Evolutionary conservation across 1,284 basidiomycete genomes (phyloP), one percentile per base, ranked within the genome.

Genomic region (Veloboletus limbatus): DNA sequence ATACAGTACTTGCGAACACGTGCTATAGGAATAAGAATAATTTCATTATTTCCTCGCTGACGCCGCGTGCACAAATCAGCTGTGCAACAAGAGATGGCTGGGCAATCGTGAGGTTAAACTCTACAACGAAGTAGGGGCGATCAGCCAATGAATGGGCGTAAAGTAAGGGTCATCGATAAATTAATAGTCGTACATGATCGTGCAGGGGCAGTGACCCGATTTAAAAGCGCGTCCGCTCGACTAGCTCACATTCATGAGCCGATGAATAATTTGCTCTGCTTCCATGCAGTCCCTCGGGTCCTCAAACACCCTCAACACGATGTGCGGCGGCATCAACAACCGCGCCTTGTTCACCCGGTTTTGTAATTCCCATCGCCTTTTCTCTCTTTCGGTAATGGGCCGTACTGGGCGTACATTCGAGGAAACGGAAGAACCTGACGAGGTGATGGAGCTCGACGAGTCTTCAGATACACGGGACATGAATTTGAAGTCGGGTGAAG

Each of bases 231-330:
- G n/a, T n/a, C 30, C 14, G 26, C 14, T 21, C 5, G n/a, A 6
- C 18, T 44, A 54, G 16, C n/a, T 36, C 33, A 18, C 20, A 26
- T 20, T 16, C 31, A 21, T 25, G 24, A 54, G 24, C 26, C 27
- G 45, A 11, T 40, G 57, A 36, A 76, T 55, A 43, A 76, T 64
- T 14, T 62, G 62, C 33, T 68, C 67, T 18, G 73, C 75, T 60
- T 88, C 86, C 7, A 77, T 69, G 55, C 86, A 88, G 53, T 90
- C 85, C 49, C 59, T 65, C 7, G 87, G 82, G 31, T 78, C 63
- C 53, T 77, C 72, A 58, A 90, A 90, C 17, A 89, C 63, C 37
- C 84, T 73, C 59, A 90, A 63, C 13, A 70, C 66, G 9, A 87
- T 70, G 48, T 77, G 68, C 22, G 62, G 56, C 11, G 83, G 81